Percentiles rank a stretch among this genome's conserved stretches.
These are phyloP conservation scores for Trichoderma sp. DNA, from an alignment of 2,329 filamentous ascomycete genomes.

Conservation along the genomic window DNA sequence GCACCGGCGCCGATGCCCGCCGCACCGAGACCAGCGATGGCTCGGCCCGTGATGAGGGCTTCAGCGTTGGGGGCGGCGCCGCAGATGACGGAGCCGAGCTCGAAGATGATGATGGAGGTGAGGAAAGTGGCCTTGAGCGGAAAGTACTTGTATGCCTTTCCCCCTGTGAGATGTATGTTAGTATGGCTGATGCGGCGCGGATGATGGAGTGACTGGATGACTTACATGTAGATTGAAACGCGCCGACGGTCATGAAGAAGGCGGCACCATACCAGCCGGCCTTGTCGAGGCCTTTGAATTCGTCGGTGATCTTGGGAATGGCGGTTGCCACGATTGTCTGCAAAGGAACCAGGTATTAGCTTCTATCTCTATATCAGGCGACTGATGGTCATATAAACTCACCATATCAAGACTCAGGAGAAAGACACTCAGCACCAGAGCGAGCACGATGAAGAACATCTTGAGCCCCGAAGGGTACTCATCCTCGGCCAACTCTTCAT, in stretches of 20 bases:
- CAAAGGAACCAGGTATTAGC: neutral
- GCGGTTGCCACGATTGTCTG: conserved; percentile 60
- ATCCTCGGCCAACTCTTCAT: conserved; percentile 35
- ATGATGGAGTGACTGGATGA: conserved; percentile 25
- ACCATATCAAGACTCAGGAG: conserved; percentile 54
- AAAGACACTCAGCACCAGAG: conserved; percentile 52
- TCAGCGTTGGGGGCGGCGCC: conserved; percentile 49
- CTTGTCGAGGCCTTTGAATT: conserved; percentile 55
- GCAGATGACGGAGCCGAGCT: conserved; percentile 57
- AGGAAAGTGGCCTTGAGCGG: conserved; percentile 55
- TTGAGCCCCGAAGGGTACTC: conserved; percentile 47
- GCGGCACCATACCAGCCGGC: conserved; percentile 63
- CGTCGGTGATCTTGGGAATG: conserved; percentile 58
- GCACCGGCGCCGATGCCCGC: conserved; percentile 53
- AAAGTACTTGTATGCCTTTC: conserved; percentile 56
- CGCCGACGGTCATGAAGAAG: conserved; percentile 54
- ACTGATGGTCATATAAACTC: conserved; percentile 29
- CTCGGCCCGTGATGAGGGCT: conserved; percentile 54
- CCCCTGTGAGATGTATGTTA: conserved; percentile 41
- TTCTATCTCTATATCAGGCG: neutral
- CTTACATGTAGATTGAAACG: conserved; percentile 48
- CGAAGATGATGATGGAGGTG: conserved; percentile 53
- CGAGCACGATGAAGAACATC: conserved; percentile 49
- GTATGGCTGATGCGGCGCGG: conserved; percentile 30
- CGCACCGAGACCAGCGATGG: conserved; percentile 49